Conservation (phyloP, 148 eudicot genomes). For the Vaccinium myrtillus region DNA sequence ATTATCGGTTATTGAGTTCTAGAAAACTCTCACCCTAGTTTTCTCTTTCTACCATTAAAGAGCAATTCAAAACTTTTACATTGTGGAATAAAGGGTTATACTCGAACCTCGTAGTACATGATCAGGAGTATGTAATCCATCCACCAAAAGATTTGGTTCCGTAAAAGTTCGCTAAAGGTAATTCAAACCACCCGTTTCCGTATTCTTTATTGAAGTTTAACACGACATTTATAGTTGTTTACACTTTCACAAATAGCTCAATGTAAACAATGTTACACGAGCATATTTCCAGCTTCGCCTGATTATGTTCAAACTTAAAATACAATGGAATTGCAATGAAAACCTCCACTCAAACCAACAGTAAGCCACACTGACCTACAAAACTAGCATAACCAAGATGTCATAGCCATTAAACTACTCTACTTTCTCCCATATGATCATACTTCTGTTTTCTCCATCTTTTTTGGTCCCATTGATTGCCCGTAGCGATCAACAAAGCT, state of each 20-base stretch:
- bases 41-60: too few relatives aligned
- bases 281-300: slow-evolving; percentile 13
- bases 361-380: background rate
- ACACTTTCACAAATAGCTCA: background rate
- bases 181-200: too few relatives aligned
- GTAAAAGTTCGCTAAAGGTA: too few relatives aligned
- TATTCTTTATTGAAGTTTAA: background rate
- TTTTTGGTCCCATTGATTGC: slow-evolving; percentile 37
- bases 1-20: too few relatives aligned
- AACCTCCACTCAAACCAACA: slow-evolving; percentile 19
- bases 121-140: too few relatives aligned
- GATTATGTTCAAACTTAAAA: background rate
- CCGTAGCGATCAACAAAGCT: slow-evolving; percentile 20
- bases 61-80: too few relatives aligned
- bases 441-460: slow-evolving; percentile 42
- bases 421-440: slow-evolving; percentile 40
- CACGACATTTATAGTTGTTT: background rate
- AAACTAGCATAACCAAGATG: slow-evolving; percentile 10
- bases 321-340: background rate
- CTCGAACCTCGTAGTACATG: too few relatives aligned
- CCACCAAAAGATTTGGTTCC: too few relatives aligned
- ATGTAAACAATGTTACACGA: background rate
- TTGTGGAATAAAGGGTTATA: too few relatives aligned
- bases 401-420: slow-evolving; percentile 20
- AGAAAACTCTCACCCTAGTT: too few relatives aligned